Conservation (phyloP, 2,329 filamentous ascomycete species). For the Zalaria obscura region DNA sequence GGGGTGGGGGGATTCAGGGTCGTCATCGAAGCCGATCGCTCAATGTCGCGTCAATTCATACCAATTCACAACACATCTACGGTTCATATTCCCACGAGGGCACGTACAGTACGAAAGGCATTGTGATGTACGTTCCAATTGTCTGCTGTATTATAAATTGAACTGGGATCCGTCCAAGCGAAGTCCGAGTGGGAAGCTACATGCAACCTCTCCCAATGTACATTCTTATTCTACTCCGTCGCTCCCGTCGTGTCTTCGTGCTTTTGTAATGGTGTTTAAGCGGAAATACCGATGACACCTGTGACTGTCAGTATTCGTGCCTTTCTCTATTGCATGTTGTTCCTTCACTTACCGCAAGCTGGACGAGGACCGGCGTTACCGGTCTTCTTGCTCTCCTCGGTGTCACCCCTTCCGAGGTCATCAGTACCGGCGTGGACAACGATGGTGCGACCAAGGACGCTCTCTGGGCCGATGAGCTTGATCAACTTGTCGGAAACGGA, state of each 20-base stretch:
- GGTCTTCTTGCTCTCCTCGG: slow-evolving; percentile 96
- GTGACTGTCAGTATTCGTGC: slow-evolving; percentile 1
- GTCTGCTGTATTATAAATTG: too few relatives aligned
- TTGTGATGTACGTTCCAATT: too few relatives aligned
- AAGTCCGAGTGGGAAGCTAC: too few relatives aligned
- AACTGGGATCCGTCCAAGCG: too few relatives aligned
- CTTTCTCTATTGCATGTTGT: background rate
- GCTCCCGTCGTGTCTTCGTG: background rate
- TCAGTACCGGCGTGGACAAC: slow-evolving; percentile 93
- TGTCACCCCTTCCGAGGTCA: slow-evolving; percentile 82
- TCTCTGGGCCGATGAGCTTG: slow-evolving; percentile 93
- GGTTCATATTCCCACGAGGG: too few relatives aligned
- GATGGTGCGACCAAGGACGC: slow-evolving; percentile 87
- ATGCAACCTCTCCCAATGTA: too few relatives aligned
- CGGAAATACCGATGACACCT: slow-evolving; percentile 23
- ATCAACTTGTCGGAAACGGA: slow-evolving; percentile 65
- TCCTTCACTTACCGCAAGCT: slow-evolving; percentile 62
- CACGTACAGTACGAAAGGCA: too few relatives aligned
- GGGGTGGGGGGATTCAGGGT: too few relatives aligned
- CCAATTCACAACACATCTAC: too few relatives aligned
- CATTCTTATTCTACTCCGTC: background rate
- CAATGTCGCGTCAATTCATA: too few relatives aligned
- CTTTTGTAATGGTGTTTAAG: slow-evolving; percentile 7
- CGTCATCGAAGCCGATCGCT: too few relatives aligned
- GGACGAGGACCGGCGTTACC: slow-evolving; percentile 88